phyloP scores from a whole-genome alignment of 495 filamentous ascomycete genomes.

The Lindgomyces ingoldianus region DNA sequence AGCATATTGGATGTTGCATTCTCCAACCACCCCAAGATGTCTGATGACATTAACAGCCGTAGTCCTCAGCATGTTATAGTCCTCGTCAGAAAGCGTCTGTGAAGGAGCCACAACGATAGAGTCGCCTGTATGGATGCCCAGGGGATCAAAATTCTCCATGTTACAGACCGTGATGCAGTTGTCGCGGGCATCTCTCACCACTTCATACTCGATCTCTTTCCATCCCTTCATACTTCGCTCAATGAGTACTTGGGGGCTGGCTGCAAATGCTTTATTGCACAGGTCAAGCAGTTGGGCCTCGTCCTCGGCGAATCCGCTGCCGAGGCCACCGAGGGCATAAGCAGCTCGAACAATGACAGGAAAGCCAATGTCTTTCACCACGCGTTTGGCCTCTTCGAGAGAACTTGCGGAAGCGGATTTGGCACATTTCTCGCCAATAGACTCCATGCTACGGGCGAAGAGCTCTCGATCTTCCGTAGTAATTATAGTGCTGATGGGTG shows the following conservation, averaged over 20 bases:
- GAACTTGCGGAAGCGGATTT: slow-evolving; percentile 90
- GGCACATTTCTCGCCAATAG: slow-evolving; percentile 95
- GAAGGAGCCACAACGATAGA: slow-evolving; percentile 95
- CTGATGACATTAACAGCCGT: slow-evolving; percentile 95
- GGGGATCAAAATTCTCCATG: slow-evolving; percentile 99
- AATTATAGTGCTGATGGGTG: slow-evolving; percentile 96
- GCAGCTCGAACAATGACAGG: slow-evolving; percentile 97
- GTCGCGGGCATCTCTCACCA: slow-evolving; percentile 88
- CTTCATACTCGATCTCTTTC: slow-evolving; percentile 99
- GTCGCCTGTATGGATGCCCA: slow-evolving; percentile 95
- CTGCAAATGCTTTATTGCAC: slow-evolving; percentile 93
- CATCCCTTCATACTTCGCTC: slow-evolving; percentile 99
- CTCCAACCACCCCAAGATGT: slow-evolving; percentile 91
- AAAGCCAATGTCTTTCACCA: slow-evolving; percentile 86
- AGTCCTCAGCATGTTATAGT: slow-evolving; percentile 98
- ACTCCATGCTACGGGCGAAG: slow-evolving; percentile 97
- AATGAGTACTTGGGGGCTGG: slow-evolving; percentile 92
- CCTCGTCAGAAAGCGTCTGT: slow-evolving; percentile 93
- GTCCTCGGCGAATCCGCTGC: slow-evolving; percentile 92
- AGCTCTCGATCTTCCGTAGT: slow-evolving; percentile 97
- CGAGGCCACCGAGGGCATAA: slow-evolving; percentile 92
- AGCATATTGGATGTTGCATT: slow-evolving; percentile 98
- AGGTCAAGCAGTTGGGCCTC: slow-evolving; percentile 82
- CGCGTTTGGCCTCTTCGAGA: slow-evolving; percentile 79
- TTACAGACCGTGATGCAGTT: slow-evolving; percentile 99